phyloP scores from a whole-genome alignment of 2,329 filamentous ascomycete genomes.

The Fusarium sp. region DNA sequence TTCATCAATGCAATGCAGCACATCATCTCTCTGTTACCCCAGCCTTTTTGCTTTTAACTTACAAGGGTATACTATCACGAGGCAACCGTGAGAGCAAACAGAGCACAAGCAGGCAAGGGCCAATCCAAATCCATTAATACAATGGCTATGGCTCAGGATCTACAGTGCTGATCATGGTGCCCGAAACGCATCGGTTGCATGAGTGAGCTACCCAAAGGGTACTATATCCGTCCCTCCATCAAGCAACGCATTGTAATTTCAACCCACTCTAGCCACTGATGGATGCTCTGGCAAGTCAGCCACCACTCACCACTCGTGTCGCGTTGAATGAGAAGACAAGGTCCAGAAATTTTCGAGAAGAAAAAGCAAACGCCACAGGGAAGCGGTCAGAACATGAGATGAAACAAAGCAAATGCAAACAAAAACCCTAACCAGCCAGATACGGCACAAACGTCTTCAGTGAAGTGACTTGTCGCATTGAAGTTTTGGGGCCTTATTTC shows the following conservation, averaged over 20 bases:
- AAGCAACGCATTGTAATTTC: background rate
- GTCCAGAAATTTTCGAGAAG: constrained; percentile 33
- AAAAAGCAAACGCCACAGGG: constrained; percentile 38
- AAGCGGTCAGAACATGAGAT: constrained; percentile 18
- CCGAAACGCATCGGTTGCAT: constrained; percentile 21
- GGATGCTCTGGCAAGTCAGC: constrained; percentile 1
- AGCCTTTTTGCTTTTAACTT: background rate
- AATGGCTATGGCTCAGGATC: constrained; percentile 3
- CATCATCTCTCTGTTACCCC: constrained; percentile 8
- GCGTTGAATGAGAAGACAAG: background rate
- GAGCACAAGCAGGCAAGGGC: constrained; percentile 2
- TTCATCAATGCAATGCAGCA: constrained; percentile 20
- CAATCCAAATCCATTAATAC: background rate
- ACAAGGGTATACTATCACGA: constrained; percentile 17
- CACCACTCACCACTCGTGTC: background rate
- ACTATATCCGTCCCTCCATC: constrained; percentile 6
- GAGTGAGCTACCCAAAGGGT: background rate
- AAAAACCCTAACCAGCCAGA: background rate
- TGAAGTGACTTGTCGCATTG: constrained; percentile 14
- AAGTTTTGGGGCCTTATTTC: background rate
- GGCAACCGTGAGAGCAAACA: constrained; percentile 2
- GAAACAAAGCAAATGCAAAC: constrained; percentile 16
- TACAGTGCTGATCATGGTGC: constrained; percentile 18
- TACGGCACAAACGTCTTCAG: constrained; percentile 8
- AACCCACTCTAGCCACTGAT: background rate